Conservation (phyloP, 2,329 filamentous ascomycete genomes). For the Cytospora piceicola region DNA sequence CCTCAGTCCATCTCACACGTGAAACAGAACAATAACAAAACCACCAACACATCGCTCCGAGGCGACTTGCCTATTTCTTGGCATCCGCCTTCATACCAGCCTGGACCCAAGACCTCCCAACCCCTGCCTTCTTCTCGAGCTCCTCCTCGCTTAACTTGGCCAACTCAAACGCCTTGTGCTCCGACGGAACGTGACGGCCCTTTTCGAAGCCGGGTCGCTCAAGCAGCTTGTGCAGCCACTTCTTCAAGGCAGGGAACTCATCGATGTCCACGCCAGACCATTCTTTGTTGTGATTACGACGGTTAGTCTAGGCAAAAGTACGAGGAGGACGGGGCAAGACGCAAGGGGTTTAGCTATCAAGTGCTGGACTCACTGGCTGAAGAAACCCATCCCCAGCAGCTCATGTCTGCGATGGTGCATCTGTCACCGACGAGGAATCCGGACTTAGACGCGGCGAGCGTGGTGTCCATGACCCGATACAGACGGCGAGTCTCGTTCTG, state of each 20-base stretch:
- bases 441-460: conserved; percentile 61
- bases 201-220: conserved; percentile 73
- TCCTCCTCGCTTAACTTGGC: conserved; percentile 45
- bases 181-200: conserved; percentile 68
- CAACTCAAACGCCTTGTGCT: conserved; percentile 58
- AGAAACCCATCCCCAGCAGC: conserved; percentile 79
- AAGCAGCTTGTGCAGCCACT: conserved; percentile 75
- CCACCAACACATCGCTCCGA: too few relatives aligned
- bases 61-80: conserved; percentile 42
- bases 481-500: conserved; percentile 81
- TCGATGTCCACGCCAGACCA: conserved; percentile 71
- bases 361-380: conserved; percentile 46
- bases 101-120: conserved; percentile 62
- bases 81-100: conserved; percentile 66
- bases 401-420: conserved; percentile 77
- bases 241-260: conserved; percentile 75
- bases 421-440: conserved; percentile 70
- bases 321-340: not conserved
- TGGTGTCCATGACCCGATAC: conserved; percentile 75
- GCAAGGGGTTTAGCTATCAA: not conserved
- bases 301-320: not conserved
- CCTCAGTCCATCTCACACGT: not conserved
- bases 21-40: too few relatives aligned
- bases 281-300: conserved; percentile 42
- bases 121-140: conserved; percentile 55